Conservation (phyloP, 2,329 filamentous ascomycete species). For the Fusarium haematococcum region DNA sequence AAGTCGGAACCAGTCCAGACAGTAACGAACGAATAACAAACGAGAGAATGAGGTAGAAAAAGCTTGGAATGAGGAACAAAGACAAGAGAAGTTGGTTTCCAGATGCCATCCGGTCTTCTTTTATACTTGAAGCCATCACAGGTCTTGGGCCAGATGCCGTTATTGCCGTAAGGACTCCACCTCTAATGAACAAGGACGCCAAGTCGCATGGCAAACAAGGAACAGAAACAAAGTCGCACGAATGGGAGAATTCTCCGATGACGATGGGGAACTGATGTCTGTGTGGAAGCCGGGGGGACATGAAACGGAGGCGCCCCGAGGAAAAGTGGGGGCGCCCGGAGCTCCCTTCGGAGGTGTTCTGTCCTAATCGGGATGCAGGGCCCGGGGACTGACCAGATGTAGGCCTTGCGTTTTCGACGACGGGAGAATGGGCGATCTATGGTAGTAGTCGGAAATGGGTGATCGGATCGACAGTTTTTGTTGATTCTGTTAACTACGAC, state of each 20-base stretch:
- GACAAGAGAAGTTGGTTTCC: not conserved
- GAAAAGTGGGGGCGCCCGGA: constrained; percentile 15
- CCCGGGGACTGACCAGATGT: not conserved
- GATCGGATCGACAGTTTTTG: constrained; percentile 4
- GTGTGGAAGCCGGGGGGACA: not conserved
- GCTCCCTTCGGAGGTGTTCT: not conserved
- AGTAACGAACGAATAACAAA: constrained; percentile 36
- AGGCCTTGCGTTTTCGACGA: not conserved
- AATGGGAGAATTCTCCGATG: constrained; percentile 40
- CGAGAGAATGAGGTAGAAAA: constrained; percentile 14
- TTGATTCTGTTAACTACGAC: not conserved
- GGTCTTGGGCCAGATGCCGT: constrained; percentile 9
- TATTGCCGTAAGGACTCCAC: constrained; percentile 8
- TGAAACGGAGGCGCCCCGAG: constrained; percentile 26
- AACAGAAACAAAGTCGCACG: constrained; percentile 28
- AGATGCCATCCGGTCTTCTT: constrained; percentile 1
- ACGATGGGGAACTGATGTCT: not conserved
- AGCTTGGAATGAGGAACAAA: constrained; percentile 21
- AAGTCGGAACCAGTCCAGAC: constrained; percentile 36
- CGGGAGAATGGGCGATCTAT: not conserved
- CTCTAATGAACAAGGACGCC: constrained; percentile 1
- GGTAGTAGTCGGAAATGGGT: not conserved
- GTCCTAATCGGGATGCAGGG: constrained; percentile 16
- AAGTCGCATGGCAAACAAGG: not conserved
- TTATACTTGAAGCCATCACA: constrained; percentile 37